These are phyloP conservation scores for Carex sylvatica DNA, from an alignment of 202 grass and related monocot genomes.

Conservation along the genomic window DNA sequence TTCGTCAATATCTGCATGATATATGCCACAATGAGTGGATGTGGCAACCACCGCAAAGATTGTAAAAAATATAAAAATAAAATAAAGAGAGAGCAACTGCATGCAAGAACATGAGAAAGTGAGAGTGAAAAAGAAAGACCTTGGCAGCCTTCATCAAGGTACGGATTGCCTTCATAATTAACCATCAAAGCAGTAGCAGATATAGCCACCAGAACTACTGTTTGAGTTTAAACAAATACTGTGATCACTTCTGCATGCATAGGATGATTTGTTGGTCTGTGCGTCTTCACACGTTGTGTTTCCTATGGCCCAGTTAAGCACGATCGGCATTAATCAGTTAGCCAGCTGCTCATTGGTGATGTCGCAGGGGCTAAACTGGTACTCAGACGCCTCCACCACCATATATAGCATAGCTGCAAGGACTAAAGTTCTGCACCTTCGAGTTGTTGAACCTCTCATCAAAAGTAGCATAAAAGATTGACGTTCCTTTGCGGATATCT, in stretches of 20 bases:
- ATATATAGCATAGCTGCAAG: slow-evolving; percentile 16
- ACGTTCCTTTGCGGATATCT: slow-evolving; percentile 37
- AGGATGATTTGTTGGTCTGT: too few species aligned
- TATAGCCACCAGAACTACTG: slow-evolving; percentile 25
- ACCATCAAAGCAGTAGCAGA: slow-evolving; percentile 61
- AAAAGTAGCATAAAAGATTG: slow-evolving; percentile 24
- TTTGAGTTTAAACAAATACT: slow-evolving; percentile 32
- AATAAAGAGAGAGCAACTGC: neutral
- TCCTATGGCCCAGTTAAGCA: slow-evolving; percentile 19
- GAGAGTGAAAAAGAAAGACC: slow-evolving; percentile 17
- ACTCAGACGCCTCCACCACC: slow-evolving; percentile 34
- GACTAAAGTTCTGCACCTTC: slow-evolving; percentile 26
- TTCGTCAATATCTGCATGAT: neutral
- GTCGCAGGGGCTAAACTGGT: slow-evolving; percentile 39
- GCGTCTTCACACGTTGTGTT: too few species aligned
- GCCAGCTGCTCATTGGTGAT: slow-evolving; percentile 33
- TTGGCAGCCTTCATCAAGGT: slow-evolving; percentile 47
- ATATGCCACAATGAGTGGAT: neutral
- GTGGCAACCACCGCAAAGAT: neutral
- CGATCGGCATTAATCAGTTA: neutral
- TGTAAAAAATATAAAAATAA: neutral
- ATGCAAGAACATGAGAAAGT: too few species aligned
- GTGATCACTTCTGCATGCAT: too few species aligned
- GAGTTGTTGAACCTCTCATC: slow-evolving; percentile 55
- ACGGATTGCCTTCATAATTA: slow-evolving; percentile 60